Evolutionary conservation across 1,284 basidiomycete genomes (phyloP).

Genomic region (Tilletia caries): DNA sequence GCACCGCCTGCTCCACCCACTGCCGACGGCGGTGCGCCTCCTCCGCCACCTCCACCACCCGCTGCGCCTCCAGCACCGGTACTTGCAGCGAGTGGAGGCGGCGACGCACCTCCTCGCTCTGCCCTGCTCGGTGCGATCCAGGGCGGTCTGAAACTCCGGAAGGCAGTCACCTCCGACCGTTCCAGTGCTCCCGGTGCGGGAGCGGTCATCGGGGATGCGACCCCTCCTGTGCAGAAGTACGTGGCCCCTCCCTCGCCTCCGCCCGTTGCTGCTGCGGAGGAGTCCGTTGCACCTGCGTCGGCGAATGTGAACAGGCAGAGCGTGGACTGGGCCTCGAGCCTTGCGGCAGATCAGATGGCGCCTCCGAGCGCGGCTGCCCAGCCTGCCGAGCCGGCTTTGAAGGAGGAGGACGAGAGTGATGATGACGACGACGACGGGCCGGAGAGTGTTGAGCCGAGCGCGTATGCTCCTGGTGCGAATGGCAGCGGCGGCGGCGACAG

Average conservation of each 20-base stretch:
- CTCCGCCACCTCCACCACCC: slow-evolving; percentile 45
- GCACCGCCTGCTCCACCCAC: slow-evolving; percentile 19
- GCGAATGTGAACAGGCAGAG: slow-evolving; percentile 67
- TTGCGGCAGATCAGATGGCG: slow-evolving; percentile 69
- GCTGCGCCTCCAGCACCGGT: slow-evolving; percentile 34
- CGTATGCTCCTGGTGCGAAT: slow-evolving; percentile 13
- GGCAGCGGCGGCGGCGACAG: slow-evolving; percentile 15
- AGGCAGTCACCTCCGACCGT: slow-evolving; percentile 79
- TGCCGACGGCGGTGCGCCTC: neutral
- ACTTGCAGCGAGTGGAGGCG: slow-evolving; percentile 35
- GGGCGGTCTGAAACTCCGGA: slow-evolving; percentile 70
- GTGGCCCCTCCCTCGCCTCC: slow-evolving; percentile 41
- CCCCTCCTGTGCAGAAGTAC: slow-evolving; percentile 61
- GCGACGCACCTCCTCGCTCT: slow-evolving; percentile 54
- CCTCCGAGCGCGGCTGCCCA: slow-evolving; percentile 55
- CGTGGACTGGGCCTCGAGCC: slow-evolving; percentile 83
- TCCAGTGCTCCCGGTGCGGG: slow-evolving; percentile 70
- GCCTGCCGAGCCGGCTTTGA: slow-evolving; percentile 58
- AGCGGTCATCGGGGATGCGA: slow-evolving; percentile 71
- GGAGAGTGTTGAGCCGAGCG: slow-evolving; percentile 19
- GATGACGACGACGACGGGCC: slow-evolving; percentile 21
- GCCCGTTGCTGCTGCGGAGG: slow-evolving; percentile 30
- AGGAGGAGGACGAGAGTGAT: slow-evolving; percentile 61
- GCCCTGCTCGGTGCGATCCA: slow-evolving; percentile 80
- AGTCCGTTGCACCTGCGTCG: slow-evolving; percentile 36